phyloP scores from a whole-genome alignment of 306 rosid species.

The Fagus sylvatica region DNA sequence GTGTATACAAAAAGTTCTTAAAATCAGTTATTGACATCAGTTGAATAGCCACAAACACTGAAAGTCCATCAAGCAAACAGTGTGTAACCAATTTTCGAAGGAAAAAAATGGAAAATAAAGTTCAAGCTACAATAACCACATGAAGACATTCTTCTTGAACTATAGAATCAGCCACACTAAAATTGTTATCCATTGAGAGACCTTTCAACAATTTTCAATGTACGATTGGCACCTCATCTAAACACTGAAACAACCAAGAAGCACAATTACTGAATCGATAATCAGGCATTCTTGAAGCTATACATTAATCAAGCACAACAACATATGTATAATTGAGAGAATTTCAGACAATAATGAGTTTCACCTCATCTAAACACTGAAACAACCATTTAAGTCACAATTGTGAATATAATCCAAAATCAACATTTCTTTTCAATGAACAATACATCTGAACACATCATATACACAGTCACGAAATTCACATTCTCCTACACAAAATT shows the following conservation, averaged over 20 bases:
- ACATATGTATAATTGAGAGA: too few relatives aligned
- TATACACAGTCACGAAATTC: too few relatives aligned
- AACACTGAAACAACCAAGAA: slow-evolving; percentile 62
- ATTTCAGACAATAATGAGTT: too few relatives aligned
- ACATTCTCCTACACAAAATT: too few relatives aligned
- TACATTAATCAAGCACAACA: too few relatives aligned
- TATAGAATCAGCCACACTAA: slow-evolving; percentile 46
- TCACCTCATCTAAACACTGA: too few relatives aligned
- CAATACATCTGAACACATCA: too few relatives aligned
- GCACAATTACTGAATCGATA: not conserved
- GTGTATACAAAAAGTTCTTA: not conserved
- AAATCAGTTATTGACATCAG: not conserved
- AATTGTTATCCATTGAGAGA: slow-evolving; percentile 41
- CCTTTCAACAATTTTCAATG: slow-evolving; percentile 74
- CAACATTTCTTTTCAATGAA: too few relatives aligned
- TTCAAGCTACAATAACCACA: slow-evolving; percentile 61
- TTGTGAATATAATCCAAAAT: too few relatives aligned
- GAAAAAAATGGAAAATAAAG: not conserved
- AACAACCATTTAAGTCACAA: too few relatives aligned
- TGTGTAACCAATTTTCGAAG: not conserved
- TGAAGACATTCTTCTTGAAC: slow-evolving; percentile 58
- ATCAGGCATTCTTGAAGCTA: slow-evolving; percentile 7
- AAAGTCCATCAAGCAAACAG: not conserved
- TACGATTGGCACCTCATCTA: slow-evolving; percentile 91
- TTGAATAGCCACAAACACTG: not conserved